Conservation (phyloP, 1,284 basidiomycete genomes). For the Puccinia novopanici region DNA sequence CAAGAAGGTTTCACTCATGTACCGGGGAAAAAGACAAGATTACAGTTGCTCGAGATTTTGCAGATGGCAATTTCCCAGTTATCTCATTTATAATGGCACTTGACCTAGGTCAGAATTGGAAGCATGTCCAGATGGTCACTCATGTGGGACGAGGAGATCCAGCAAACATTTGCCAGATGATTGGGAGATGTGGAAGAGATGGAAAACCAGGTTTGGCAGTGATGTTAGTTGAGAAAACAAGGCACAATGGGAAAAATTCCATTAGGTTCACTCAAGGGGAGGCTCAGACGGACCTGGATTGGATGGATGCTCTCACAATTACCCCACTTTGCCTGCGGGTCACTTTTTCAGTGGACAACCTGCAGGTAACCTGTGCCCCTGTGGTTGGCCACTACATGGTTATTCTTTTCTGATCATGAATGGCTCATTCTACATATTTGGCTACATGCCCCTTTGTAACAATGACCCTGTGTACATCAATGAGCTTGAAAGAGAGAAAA, state of each 20-base stretch:
- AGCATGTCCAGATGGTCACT: background rate
- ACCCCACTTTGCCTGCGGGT: slow-evolving; percentile 1
- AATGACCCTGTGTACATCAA: background rate
- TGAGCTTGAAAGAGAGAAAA: background rate
- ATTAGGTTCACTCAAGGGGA: background rate
- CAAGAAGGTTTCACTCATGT: background rate
- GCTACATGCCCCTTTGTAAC: background rate
- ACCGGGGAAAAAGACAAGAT: slow-evolving; percentile 10
- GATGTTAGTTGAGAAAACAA: slow-evolving; percentile 12
- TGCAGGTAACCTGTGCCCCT: background rate
- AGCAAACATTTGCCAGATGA: slow-evolving; percentile 9
- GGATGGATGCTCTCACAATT: slow-evolving; percentile 8
- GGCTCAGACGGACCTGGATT: background rate
- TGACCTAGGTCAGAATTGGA: slow-evolving; percentile 16
- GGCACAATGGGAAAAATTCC: background rate
- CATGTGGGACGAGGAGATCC: slow-evolving; percentile 12
- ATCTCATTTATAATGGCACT: slow-evolving; percentile 27
- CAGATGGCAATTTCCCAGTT: background rate
- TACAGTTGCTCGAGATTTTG: background rate
- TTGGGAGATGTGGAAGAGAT: slow-evolving; percentile 5
- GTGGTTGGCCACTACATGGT: background rate
- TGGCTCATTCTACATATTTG: background rate
- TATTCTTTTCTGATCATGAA: too few species aligned
- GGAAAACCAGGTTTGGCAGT: background rate
- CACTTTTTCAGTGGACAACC: background rate